Evolutionary conservation across 352 stramenopile species (phyloP).

Genomic region (Globisporangium middletonii): DNA sequence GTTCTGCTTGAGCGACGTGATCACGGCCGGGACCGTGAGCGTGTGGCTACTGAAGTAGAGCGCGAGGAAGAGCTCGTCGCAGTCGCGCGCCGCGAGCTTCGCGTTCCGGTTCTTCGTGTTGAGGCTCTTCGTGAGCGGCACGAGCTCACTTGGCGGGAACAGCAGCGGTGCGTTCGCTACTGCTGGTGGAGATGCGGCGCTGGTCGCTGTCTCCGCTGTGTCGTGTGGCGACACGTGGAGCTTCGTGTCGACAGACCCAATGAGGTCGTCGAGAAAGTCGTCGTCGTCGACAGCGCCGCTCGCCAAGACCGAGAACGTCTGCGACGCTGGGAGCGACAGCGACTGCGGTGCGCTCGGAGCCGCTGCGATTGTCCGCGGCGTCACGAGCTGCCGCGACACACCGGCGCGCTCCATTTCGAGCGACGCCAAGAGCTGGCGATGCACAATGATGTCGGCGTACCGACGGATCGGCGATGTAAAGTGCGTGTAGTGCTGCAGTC

Average conservation of each 20-base stretch:
- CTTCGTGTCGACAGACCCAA: constrained; percentile 57
- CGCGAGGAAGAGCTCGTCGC: constrained; percentile 89
- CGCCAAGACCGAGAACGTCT: constrained; percentile 49
- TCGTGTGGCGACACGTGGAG: constrained; percentile 23
- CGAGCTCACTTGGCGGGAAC: constrained; percentile 61
- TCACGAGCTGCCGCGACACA: too few species aligned
- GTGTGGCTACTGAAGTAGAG: constrained; percentile 91
- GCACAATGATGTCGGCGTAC: constrained; percentile 90
- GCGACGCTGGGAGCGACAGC: constrained; percentile 33
- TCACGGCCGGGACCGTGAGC: constrained; percentile 78
- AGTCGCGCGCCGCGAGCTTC: constrained; percentile 85
- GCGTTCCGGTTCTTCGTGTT: constrained; percentile 89
- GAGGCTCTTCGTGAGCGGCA: constrained; percentile 77
- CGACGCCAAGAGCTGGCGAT: constrained; percentile 78
- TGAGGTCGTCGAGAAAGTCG: constrained; percentile 59
- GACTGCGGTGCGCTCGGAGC: background rate
- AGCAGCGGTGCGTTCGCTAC: constrained; percentile 13
- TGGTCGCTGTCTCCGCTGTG: background rate
- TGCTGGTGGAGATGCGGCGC: background rate
- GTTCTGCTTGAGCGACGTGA: constrained; percentile 88
- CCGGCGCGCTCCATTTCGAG: constrained; percentile 15
- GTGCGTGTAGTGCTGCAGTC: constrained; percentile 88
- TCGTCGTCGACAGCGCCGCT: constrained; percentile 15
- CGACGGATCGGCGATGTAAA: constrained; percentile 90
- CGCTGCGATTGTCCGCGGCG: background rate